Evolutionary conservation across 192 early-diverging fungal genomes (phyloP), one percentile per base, ranked within the genome.

Genomic region (Martensiomyces pterosporus): DNA sequence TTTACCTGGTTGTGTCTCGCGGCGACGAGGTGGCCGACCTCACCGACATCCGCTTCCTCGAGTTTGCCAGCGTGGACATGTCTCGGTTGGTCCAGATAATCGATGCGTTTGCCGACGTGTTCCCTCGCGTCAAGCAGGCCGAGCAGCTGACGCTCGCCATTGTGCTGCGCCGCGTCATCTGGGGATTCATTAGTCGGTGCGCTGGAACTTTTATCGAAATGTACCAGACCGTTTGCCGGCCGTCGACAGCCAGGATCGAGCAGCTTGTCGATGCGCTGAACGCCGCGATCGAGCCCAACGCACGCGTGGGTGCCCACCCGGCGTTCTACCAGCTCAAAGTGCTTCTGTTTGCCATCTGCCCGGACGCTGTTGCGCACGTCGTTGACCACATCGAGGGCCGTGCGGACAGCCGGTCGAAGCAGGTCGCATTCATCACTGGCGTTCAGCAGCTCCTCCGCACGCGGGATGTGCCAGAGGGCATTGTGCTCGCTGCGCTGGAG

Each of bases 131-230:
- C 43, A 86, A 85, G 49, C 70, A 78, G 7, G 64, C 79, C 3
- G 83, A 86, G 4, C 92, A 93, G 46, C 77, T 85, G 13, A 69
- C 84, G n/a, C 68, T 86, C 55, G 85, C 89, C 0, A 75, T 85
- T 9, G 79, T 86, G 12, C 74, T 94, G 43, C 81, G 90, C 16
- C 82, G 85, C 21, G 82, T 81, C 4, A 90, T 97, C 50, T 95
- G 92, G 93, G 85, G 86, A 64, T 97, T 91, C 83, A 93, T 97
- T 27, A 84, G 90, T 44, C 79, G 83, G 9, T 94, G 89, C 56
- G 85, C 89, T 0, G 65, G 77, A 7, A 92, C 94, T 43, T 97
- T 91, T 61, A 79, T 87, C 29, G 77, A 79, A 38, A 70, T 93
- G 37, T 88, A 87, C 61, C 80, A 82, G 42, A 76, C 49, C 47